phyloP scores from a whole-genome alignment of 768 basidiomycete species.

The Macrolepiota albuminosa region DNA sequence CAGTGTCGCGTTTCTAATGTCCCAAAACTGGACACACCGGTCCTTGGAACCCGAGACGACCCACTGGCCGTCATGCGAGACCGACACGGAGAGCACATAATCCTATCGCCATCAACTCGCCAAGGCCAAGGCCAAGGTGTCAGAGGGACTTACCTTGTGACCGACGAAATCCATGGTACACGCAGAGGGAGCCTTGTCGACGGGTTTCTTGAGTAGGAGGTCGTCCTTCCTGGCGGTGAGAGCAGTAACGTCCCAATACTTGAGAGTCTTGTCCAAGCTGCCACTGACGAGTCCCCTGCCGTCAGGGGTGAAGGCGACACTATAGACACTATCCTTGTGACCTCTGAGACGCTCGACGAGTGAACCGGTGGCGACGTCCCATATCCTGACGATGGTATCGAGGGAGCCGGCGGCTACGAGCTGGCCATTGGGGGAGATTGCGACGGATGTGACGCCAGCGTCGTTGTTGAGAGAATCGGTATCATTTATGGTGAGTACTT shows the following conservation, averaged over 20 bases:
- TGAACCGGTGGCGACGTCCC: constrained; percentile 63
- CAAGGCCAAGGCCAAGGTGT: no score
- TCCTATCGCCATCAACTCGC: constrained; percentile 30
- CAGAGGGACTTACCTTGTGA: constrained; percentile 57
- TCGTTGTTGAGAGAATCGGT: constrained; percentile 42
- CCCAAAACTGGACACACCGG: constrained; percentile 94
- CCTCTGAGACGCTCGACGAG: constrained; percentile 71
- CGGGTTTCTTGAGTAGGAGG: constrained; percentile 37
- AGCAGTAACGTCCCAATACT: constrained; percentile 81
- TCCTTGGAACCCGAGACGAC: constrained; percentile 95
- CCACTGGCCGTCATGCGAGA: constrained; percentile 90
- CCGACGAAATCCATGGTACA: constrained; percentile 86
- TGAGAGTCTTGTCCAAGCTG: constrained; percentile 83
- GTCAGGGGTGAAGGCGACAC: constrained; percentile 89
- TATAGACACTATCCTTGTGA: constrained; percentile 83
- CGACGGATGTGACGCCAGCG: constrained; percentile 74
- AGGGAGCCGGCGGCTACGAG: constrained; percentile 65
- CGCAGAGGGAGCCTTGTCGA: constrained; percentile 31
- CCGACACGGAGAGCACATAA: constrained; percentile 51
- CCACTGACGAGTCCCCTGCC: constrained; percentile 89
- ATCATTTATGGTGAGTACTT: constrained; percentile 45
- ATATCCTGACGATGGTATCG: constrained; percentile 78
- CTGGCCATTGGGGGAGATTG: constrained; percentile 69
- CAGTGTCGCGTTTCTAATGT: constrained; percentile 66
- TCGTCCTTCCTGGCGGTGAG: constrained; percentile 43